Conservation (phyloP, 345 rosid species). For the Arabis alpina region DNA sequence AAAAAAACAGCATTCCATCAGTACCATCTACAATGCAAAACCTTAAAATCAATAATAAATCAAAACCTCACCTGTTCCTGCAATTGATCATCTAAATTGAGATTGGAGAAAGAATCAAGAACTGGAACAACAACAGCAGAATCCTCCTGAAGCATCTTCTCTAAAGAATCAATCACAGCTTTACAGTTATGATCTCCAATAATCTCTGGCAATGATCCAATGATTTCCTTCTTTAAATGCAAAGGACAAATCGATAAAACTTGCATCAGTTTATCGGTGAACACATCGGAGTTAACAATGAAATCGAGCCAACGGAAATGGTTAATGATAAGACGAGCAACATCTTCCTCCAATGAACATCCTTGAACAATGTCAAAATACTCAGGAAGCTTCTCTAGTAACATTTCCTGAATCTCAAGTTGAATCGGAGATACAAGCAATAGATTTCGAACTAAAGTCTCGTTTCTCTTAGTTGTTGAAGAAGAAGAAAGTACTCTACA, state of each 20-base stretch:
- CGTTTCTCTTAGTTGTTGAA: slow-evolving; percentile 49
- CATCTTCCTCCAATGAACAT: slow-evolving; percentile 62
- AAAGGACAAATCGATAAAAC: slow-evolving; percentile 67
- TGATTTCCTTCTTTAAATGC: slow-evolving; percentile 74
- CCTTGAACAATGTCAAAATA: slow-evolving; percentile 52
- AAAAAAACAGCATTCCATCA: slow-evolving; percentile 21
- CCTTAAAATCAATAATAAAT: slow-evolving; percentile 11
- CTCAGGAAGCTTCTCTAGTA: slow-evolving; percentile 84
- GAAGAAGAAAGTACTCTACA: slow-evolving; percentile 58
- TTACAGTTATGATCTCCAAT: slow-evolving; percentile 64
- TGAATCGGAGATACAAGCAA: slow-evolving; percentile 70
- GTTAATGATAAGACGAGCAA: slow-evolving; percentile 69
- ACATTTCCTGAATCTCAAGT: slow-evolving; percentile 60
- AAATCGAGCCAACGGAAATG: slow-evolving; percentile 88
- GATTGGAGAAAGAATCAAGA: slow-evolving; percentile 76
- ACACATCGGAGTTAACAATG: slow-evolving; percentile 55
- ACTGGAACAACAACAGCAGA: slow-evolving; percentile 68
- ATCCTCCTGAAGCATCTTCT: slow-evolving; percentile 81
- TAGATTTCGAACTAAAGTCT: slow-evolving; percentile 64
- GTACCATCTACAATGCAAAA: slow-evolving; percentile 10
- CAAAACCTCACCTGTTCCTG: slow-evolving; percentile 67
- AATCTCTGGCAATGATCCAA: slow-evolving; percentile 89
- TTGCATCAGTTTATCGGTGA: slow-evolving; percentile 71
- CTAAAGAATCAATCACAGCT: slow-evolving; percentile 64
- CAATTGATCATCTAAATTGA: slow-evolving; percentile 66